phyloP scores from a whole-genome alignment of 441 rosid genomes.

The Kokia cookei region DNA sequence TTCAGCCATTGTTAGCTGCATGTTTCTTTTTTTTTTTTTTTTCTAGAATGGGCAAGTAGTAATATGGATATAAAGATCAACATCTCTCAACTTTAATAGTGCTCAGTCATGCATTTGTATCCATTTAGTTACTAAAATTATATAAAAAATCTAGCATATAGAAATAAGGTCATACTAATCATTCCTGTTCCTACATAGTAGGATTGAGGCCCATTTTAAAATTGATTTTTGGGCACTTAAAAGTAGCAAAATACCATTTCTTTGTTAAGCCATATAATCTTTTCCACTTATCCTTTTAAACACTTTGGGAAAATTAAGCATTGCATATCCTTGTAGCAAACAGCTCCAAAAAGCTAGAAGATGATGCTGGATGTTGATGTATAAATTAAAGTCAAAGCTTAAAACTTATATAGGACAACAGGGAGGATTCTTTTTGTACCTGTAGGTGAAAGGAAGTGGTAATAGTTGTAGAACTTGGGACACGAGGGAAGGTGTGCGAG shows the following conservation, averaged over 20 bases:
- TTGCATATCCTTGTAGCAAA: background rate
- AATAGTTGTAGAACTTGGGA: background rate
- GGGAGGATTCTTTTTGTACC: background rate
- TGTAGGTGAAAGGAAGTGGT: background rate
- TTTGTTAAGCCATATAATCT: background rate
- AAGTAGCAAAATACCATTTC: background rate
- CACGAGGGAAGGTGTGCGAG: background rate
- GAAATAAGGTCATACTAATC: background rate
- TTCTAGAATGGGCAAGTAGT: background rate
- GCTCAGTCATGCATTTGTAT: background rate
- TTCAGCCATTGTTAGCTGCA: background rate
- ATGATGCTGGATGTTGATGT: background rate
- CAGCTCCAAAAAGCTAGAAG: background rate
- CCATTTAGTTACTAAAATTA: background rate
- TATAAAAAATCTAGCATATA: background rate
- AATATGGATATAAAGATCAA: background rate
- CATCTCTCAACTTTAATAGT: background rate
- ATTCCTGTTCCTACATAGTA: background rate
- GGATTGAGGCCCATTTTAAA: background rate
- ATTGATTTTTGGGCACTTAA: background rate
- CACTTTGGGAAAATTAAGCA: background rate
- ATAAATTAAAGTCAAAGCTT: background rate
- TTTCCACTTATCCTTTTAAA: background rate
- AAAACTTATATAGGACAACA: background rate
- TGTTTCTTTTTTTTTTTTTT: background rate